Evolutionary conservation across 2,329 filamentous ascomycete species (phyloP), one percentile per base, ranked within the genome.

Genomic region (Rutstroemia sp.): DNA sequence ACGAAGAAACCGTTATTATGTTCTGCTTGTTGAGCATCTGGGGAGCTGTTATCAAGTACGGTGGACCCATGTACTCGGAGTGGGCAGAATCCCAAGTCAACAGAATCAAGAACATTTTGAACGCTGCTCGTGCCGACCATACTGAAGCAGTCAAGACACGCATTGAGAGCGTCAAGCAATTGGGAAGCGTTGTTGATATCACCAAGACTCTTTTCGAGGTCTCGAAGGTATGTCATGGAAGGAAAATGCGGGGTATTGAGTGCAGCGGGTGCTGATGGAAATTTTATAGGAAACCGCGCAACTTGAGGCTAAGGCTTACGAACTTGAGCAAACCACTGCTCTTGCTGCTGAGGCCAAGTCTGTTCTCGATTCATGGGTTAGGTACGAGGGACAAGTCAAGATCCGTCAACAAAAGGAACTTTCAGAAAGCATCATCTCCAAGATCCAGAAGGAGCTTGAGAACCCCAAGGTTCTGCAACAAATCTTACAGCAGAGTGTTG

Each of bases 351-450:
- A 99, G 82, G 92, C 92, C 71, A 99, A 96, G 87, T 71, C 82
- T 60, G 94, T 97, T 58, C 86, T 99, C 64, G 94, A 99, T 75
- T 96, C 91, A 57, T 99, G 94, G 95, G 92, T 97, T 64, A 88
- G 94, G 73, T 99, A 99, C 76, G 94, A 99, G 81, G 80, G 88
- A 69, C 94, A 97, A 81, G 92, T 99, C 72, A 99, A 97, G 88
- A 88, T 92, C 80, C 88, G 94, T 74, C 91, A 99, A 81, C 94
- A 99, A 83, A 87, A 82, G 76, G 94, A 99, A 82, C 84, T 99
- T 65, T 90, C 94, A 63, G 86, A 95, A 72, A 84, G 78, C 74
- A 81, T 99, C 75, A 97, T 99, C 70, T 84, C 88, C 80, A 99
- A 96, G 85, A 94, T 97, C 72, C 87, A 89, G 76, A 97, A 97